phyloP scores from a whole-genome alignment of 768 basidiomycete species.

The Collybia mongolica region DNA sequence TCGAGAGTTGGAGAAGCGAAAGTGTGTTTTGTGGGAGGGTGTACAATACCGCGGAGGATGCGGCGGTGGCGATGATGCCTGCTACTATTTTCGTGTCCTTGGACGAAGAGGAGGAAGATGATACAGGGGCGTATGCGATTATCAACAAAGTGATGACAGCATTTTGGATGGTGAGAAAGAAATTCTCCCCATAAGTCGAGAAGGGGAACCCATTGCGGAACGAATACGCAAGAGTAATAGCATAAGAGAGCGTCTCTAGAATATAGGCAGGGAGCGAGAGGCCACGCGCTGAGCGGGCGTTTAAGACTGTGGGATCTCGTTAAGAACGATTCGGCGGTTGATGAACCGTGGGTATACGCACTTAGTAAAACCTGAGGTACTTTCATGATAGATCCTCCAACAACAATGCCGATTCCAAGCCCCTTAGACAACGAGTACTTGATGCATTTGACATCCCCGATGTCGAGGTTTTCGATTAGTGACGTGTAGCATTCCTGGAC shows the following conservation, averaged over 20 bases:
- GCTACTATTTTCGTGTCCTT: constrained; percentile 30
- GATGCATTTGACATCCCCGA: constrained; percentile 77
- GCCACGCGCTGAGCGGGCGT: constrained; percentile 77
- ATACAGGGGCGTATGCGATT: constrained; percentile 56
- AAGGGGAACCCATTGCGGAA: constrained; percentile 87
- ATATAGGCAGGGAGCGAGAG: constrained; percentile 84
- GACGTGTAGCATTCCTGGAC: constrained; percentile 85
- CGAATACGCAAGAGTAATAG: constrained; percentile 87
- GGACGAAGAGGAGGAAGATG: constrained; percentile 6
- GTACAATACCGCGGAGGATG: constrained; percentile 38
- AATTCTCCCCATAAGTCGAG: constrained; percentile 96
- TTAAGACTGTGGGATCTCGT: constrained; percentile 50
- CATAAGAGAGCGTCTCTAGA: constrained; percentile 89
- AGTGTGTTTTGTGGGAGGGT: constrained; percentile 48
- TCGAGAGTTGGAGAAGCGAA: constrained; percentile 74
- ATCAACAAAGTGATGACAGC: constrained; percentile 87
- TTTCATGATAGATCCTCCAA: constrained; percentile 94
- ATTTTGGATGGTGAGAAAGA: constrained; percentile 91
- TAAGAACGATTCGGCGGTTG: constrained; percentile 1
- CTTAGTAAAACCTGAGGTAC: constrained; percentile 90
- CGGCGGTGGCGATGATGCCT: constrained; percentile 26
- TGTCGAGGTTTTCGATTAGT: constrained; percentile 82
- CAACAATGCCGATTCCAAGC: constrained; percentile 87
- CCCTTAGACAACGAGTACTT: constrained; percentile 93
- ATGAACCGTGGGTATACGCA: constrained; percentile 33